These are phyloP conservation scores for Pseudogymnoascus sp. DNA, from an alignment of 2,329 filamentous ascomycete species.

Conservation along the genomic window DNA sequence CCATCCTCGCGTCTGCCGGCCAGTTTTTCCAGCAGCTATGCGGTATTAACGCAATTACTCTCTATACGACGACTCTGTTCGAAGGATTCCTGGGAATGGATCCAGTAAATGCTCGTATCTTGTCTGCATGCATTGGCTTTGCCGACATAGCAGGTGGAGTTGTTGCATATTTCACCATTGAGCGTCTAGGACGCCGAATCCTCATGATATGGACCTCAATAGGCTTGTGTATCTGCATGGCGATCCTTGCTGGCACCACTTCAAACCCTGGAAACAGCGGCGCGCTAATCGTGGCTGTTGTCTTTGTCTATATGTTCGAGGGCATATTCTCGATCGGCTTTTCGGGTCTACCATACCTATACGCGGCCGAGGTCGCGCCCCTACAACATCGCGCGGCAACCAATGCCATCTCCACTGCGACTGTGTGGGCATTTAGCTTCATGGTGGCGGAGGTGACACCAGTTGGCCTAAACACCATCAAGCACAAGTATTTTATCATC, in stretches of 20 bases:
- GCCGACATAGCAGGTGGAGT: conserved; percentile 48
- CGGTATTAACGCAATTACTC: conserved; percentile 30
- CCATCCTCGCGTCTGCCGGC: not conserved
- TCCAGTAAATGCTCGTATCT: not conserved
- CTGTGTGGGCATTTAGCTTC: conserved; percentile 16
- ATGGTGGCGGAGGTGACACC: conserved; percentile 15
- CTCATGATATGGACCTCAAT: not conserved
- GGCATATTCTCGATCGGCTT: conserved; percentile 34
- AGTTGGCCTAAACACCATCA: conserved; percentile 12
- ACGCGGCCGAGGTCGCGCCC: conserved; percentile 15
- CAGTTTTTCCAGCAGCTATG: conserved; percentile 42
- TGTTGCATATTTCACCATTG: conserved; percentile 11
- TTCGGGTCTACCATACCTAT: conserved; percentile 13
- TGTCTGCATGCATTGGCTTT: conserved; percentile 37
- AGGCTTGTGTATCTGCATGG: conserved; percentile 52
- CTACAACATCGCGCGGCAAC: conserved; percentile 10
- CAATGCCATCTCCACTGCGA: conserved; percentile 10
- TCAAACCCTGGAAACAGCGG: conserved; percentile 34
- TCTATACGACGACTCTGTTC: conserved; percentile 10
- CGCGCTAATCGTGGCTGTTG: conserved; percentile 35
- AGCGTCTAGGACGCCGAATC: conserved; percentile 11
- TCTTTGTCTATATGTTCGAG: conserved; percentile 53
- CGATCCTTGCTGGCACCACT: conserved; percentile 48
- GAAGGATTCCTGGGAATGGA: conserved; percentile 3
- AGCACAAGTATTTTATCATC: conserved; percentile 14